Base-by-base conservation (phyloP, 2,329 filamentous ascomycete genomes). In the Aspergillus sp. region DNA sequence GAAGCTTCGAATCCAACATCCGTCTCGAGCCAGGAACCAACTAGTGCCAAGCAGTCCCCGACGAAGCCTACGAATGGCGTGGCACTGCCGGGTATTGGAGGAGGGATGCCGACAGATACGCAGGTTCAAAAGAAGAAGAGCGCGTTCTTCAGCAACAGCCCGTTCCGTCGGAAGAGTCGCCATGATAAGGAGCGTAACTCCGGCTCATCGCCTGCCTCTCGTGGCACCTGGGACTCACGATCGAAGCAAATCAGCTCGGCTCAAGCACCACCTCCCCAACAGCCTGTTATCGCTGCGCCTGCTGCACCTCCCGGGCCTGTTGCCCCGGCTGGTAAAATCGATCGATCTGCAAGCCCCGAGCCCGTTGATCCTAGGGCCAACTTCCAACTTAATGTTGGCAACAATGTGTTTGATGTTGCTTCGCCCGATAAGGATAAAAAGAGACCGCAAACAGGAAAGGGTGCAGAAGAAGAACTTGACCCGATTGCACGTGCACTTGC, bases 351-450 rank as follows among this genome's bases (percentile, higher is more conserved):
- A 42, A 94, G 89, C 57, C 89, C 88, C 4, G 88, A 94, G 42
- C 86, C 87, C 1, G 90, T 93, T 32, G 93, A 96, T 60, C 90
- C 91, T 44, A 85, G 93, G 49, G 90, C 91, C 33, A 95, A 86
- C 63, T 83, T 97, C 57, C 91, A 95, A 48, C 76, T 98, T 27
- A 96, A 96, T 58, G 81, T 98, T 43, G 93, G 93, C 6, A 89
- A 94, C 57, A 98, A 98, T 57, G 89, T 98, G 8, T 95, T 98
- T 58, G 84, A 95, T 44, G 91, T 98, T 7, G 86, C 87, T 9
- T 86, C 86, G 7, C 85, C 88, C 0, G 87, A 91, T 47, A 78
- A 76, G 51, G 76, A 76, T 36, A 75, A 74, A 34, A 61, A 70
- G 8, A 60, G 58, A 56, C 44, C 66, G 44, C 45, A 66, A 62